Conservation (phyloP, 2,329 filamentous ascomycete genomes). For the Penicillium polonicum region DNA sequence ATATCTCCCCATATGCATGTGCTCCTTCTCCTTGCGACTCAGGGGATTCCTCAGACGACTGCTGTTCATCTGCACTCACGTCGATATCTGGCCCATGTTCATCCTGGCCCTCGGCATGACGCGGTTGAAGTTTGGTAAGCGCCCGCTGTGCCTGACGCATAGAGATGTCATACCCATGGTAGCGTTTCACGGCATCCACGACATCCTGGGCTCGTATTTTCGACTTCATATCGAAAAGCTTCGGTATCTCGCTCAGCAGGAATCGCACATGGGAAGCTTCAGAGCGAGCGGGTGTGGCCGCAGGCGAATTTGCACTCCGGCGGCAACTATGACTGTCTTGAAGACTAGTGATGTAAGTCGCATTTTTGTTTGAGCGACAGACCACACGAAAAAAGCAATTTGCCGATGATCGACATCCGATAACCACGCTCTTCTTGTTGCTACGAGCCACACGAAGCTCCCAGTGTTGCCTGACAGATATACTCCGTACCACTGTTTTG, state of each 20-base stretch:
- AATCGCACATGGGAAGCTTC: slow-evolving; percentile 44
- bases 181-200: slow-evolving; percentile 42
- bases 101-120: slow-evolving; percentile 23
- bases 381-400: slow-evolving; percentile 44
- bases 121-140: slow-evolving; percentile 37
- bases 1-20: slow-evolving; percentile 28
- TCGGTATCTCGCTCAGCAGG: slow-evolving; percentile 40
- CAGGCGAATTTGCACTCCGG: slow-evolving; percentile 28
- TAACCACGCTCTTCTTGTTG: slow-evolving; percentile 44
- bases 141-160: slow-evolving; percentile 42
- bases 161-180: slow-evolving; percentile 43
- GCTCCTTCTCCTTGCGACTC: slow-evolving; percentile 27
- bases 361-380: slow-evolving; percentile 42
- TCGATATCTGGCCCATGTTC: slow-evolving; percentile 25
- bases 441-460: slow-evolving; percentile 42
- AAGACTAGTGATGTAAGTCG: slow-evolving; percentile 42
- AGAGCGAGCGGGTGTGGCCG: slow-evolving; percentile 38
- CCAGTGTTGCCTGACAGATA: slow-evolving; percentile 44
- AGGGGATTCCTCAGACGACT: slow-evolving; percentile 27
- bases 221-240: slow-evolving; percentile 41
- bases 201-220: slow-evolving; percentile 40
- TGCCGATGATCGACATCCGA: slow-evolving; percentile 40
- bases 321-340: slow-evolving; percentile 42
- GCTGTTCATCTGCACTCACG: slow-evolving; percentile 27
- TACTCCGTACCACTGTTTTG: slow-evolving; percentile 39